Conservation (phyloP, 306 rosid species). For the Psophocarpus tetragonolobus region DNA sequence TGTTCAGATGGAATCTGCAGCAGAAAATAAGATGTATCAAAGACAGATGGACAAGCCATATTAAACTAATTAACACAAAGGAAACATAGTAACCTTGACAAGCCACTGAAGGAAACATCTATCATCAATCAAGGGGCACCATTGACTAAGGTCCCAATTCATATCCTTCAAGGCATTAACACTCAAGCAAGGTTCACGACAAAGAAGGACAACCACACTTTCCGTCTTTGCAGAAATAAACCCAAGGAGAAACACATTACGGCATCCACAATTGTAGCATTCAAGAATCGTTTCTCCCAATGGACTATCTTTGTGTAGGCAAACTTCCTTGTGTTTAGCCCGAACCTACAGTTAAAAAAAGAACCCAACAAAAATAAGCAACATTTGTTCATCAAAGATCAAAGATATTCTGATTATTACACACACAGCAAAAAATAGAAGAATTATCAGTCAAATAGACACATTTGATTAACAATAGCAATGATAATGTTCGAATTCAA, state of each 20-base stretch:
- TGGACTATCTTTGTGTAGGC: conserved; percentile 98
- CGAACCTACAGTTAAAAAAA: conserved; percentile 70
- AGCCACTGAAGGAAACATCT: conserved; percentile 99
- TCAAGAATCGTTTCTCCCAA: conserved; percentile 98
- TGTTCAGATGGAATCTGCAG: conserved; percentile 96
- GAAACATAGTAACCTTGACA: conserved; percentile 71
- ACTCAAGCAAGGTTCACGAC: conserved; percentile 98
- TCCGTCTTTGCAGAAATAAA: conserved; percentile 99
- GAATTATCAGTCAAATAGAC: not conserved
- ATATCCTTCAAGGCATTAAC: conserved; percentile 99
- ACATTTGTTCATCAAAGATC: conserved; percentile 22
- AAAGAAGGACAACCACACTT: conserved; percentile 97
- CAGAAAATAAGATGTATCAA: conserved; percentile 30
- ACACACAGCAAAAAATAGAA: not conserved
- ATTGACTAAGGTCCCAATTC: conserved; percentile 99
- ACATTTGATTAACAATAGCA: not conserved
- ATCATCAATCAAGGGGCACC: conserved; percentile 99
- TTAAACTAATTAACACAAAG: conserved; percentile 2
- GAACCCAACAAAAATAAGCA: conserved; percentile 24
- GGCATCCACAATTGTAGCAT: conserved; percentile 99
- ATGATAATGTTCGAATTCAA: not conserved
- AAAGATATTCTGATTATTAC: not conserved
- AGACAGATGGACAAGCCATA: not conserved
- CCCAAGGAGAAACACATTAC: conserved; percentile 97
- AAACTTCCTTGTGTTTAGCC: conserved; percentile 98